Evolutionary conservation across 2,329 filamentous ascomycete genomes (phyloP).

Genomic region (Cladosporium halotolerans): DNA sequence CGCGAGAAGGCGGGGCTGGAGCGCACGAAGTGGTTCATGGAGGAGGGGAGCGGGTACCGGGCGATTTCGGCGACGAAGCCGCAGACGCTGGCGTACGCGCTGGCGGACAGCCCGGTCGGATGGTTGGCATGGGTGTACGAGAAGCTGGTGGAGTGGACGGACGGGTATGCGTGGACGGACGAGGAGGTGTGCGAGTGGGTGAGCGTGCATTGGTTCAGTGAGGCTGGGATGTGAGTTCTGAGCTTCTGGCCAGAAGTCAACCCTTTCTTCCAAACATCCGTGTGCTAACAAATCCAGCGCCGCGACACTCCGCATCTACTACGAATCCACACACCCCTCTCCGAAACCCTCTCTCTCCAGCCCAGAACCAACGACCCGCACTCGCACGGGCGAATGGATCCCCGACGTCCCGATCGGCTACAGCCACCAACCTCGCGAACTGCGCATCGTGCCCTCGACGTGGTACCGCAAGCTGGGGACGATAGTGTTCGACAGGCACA

Average conservation of each 20-base stretch:
- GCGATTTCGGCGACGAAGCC: slow-evolving; percentile 35
- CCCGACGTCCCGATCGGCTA: slow-evolving; percentile 2
- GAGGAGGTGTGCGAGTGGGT: slow-evolving; percentile 10
- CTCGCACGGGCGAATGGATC: slow-evolving; percentile 6
- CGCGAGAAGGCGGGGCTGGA: slow-evolving; percentile 45
- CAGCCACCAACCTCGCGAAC: slow-evolving; percentile 7
- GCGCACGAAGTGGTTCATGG: slow-evolving; percentile 48
- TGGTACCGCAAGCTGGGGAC: slow-evolving; percentile 7
- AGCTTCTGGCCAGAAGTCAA: not conserved
- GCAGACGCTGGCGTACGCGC: slow-evolving; percentile 61
- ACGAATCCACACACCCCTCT: slow-evolving; percentile 6
- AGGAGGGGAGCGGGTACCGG: slow-evolving; percentile 49
- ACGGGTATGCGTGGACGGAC: slow-evolving; percentile 8
- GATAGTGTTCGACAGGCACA: slow-evolving; percentile 7
- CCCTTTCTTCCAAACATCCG: not conserved
- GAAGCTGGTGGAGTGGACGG: slow-evolving; percentile 15
- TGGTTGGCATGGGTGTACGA: slow-evolving; percentile 72
- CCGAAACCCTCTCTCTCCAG: not conserved
- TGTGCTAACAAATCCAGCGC: not conserved
- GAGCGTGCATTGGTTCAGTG: slow-evolving; percentile 9
- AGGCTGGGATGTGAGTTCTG: slow-evolving; percentile 5
- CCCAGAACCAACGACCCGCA: not conserved
- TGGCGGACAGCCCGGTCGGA: slow-evolving; percentile 62
- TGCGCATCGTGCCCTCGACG: slow-evolving; percentile 7
- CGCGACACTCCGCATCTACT: slow-evolving; percentile 11